phyloP scores from a whole-genome alignment of 1,284 basidiomycete species.

The Erythrobasidium hasegawianum region DNA sequence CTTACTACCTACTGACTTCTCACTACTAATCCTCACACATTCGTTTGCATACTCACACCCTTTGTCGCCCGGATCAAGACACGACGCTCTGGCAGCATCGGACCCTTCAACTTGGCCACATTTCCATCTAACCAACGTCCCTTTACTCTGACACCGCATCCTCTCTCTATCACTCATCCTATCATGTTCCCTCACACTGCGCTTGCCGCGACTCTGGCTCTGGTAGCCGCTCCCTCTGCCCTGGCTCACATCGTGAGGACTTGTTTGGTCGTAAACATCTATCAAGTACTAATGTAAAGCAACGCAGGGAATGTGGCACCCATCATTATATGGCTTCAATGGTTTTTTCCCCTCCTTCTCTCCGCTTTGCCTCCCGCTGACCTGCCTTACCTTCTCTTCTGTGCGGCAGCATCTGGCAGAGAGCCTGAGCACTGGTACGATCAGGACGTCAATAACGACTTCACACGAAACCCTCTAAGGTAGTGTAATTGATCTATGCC shows the following conservation, averaged over 20 bases:
- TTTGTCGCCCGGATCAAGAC: no score
- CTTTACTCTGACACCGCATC: no score
- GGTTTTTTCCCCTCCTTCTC: neutral
- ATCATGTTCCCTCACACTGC: neutral
- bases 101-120: no score
- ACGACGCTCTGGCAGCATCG: no score
- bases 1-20: no score
- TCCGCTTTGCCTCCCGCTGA: neutral
- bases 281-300: neutral
- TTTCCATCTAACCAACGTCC: no score
- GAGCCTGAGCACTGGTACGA: constrained; percentile 25
- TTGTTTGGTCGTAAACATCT: neutral
- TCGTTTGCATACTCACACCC: no score
- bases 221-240: constrained; percentile 8
- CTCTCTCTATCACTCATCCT: no score
- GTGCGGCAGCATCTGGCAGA: constrained; percentile 15
- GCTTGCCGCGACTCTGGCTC: constrained; percentile 5
- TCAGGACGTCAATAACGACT: constrained; percentile 22
- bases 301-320: constrained; percentile 26
- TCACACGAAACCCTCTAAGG: constrained; percentile 16
- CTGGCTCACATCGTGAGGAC: constrained; percentile 15
- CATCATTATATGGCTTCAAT: constrained; percentile 29
- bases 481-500: no score
- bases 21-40: no score
- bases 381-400: constrained; percentile 2